Conservation (phyloP, 768 basidiomycete genomes). For the Chiua virens region DNA sequence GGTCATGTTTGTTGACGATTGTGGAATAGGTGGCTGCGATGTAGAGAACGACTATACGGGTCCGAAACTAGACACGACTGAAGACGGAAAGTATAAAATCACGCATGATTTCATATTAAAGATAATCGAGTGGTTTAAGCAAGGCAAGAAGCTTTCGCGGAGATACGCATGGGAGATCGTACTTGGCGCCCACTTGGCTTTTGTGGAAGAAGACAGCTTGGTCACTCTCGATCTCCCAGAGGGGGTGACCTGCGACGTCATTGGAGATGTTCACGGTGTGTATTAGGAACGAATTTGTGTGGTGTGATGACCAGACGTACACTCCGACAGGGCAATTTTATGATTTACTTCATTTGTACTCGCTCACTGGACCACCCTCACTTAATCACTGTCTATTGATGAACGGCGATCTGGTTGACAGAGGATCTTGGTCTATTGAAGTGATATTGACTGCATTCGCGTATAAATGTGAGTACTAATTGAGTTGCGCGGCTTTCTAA, state of each 20-base stretch:
- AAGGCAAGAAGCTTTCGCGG: conserved; percentile 87
- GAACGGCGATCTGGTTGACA: conserved; percentile 96
- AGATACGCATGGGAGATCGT: conserved; percentile 96
- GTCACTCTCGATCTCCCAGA: conserved; percentile 74
- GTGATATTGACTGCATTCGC: conserved; percentile 92
- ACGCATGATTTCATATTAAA: conserved; percentile 74
- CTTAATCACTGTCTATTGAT: conserved; percentile 85
- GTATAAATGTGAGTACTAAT: conserved; percentile 74
- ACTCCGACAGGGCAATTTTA: conserved; percentile 80
- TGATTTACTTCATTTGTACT: conserved; percentile 85
- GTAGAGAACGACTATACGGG: conserved; percentile 74
- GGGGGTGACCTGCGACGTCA: conserved; percentile 85
- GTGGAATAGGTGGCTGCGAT: conserved; percentile 66
- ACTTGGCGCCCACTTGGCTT: conserved; percentile 75
- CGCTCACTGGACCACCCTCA: conserved; percentile 81
- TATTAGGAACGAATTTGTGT: conserved; percentile 3
- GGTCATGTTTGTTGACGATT: conserved; percentile 3
- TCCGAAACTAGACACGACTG: conserved; percentile 60
- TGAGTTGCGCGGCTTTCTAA: background rate
- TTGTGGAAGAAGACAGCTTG: conserved; percentile 77
- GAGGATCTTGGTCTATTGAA: conserved; percentile 94
- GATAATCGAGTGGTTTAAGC: conserved; percentile 93
- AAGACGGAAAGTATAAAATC: conserved; percentile 70
- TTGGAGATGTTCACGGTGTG: conserved; percentile 93
- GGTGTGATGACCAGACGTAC: background rate